Evolutionary conservation across 2,329 filamentous ascomycete genomes (phyloP).

Genomic region (Penicillium sp.): DNA sequence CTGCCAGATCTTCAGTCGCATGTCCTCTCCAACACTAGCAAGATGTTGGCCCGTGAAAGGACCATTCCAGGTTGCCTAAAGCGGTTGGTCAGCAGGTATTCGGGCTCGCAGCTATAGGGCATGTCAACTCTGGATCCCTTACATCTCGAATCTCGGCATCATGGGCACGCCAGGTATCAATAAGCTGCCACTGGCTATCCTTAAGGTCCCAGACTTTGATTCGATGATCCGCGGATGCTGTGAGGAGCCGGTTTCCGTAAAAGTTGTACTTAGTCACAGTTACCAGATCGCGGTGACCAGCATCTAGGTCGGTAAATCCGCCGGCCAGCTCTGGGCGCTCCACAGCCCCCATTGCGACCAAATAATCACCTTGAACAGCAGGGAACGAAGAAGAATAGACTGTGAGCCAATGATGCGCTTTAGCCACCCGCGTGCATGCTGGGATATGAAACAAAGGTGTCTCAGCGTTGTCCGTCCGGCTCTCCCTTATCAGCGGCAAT

Average conservation of each 20-base stretch:
- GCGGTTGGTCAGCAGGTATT: constrained; percentile 22
- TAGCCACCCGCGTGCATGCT: constrained; percentile 21
- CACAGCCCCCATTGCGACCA: constrained; percentile 23
- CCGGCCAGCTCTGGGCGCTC: constrained; percentile 36
- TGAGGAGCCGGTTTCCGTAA: constrained; percentile 88
- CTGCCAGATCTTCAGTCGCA: constrained; percentile 88
- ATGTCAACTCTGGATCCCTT: constrained; percentile 35
- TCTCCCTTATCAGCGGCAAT: constrained; percentile 23
- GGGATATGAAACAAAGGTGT: constrained; percentile 26
- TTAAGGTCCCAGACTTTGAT: constrained; percentile 85
- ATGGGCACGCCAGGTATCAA: constrained; percentile 88
- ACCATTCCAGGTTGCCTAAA: constrained; percentile 87
- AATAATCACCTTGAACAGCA: constrained; percentile 3
- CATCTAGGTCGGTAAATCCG: constrained; percentile 46
- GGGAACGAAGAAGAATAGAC: constrained; percentile 5
- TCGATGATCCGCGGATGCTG: constrained; percentile 87
- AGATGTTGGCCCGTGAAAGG: constrained; percentile 86
- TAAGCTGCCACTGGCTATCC: constrained; percentile 74
- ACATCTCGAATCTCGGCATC: constrained; percentile 88
- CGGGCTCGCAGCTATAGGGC: background rate
- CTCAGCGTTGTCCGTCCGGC: constrained; percentile 18
- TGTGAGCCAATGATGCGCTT: constrained; percentile 22
- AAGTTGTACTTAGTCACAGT: constrained; percentile 87
- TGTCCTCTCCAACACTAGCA: constrained; percentile 85
- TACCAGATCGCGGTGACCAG: constrained; percentile 64